These are phyloP conservation scores for Syncephalastrum racemosum DNA, from an alignment of 371 early-diverging fungal species.

Conservation along the genomic window DNA sequence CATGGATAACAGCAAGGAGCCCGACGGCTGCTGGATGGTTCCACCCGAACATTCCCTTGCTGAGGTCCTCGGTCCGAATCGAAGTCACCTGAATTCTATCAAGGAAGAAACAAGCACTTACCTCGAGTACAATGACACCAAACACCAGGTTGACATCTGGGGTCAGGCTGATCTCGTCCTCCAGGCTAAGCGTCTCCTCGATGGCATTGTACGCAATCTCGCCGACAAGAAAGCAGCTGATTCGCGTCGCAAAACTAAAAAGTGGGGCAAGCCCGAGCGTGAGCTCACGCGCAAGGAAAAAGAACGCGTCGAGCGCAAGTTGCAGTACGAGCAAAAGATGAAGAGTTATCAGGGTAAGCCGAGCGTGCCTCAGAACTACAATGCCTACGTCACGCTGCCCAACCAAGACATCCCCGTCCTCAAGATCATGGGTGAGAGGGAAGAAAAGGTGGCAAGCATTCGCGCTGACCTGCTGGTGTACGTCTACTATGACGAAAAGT, in stretches of 20 bases:
- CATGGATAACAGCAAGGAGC: not conserved
- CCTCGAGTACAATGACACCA: constrained; percentile 30
- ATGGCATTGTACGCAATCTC: constrained; percentile 14
- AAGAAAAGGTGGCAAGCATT: constrained; percentile 32
- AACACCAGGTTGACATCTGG: constrained; percentile 49
- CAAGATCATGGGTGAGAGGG: constrained; percentile 30
- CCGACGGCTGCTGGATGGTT: constrained; percentile 45
- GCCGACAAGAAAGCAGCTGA: not conserved
- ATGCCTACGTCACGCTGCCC: constrained; percentile 27
- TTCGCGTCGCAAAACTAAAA: constrained; percentile 27
- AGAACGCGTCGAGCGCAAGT: constrained; percentile 25
- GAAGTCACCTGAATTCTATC: constrained; percentile 24
- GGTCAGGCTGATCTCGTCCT: constrained; percentile 26
- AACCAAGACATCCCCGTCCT: constrained; percentile 18
- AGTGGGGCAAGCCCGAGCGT: constrained; percentile 45
- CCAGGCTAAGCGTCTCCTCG: constrained; percentile 28
- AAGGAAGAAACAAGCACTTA: constrained; percentile 24
- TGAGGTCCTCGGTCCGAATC: constrained; percentile 25
- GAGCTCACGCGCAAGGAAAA: constrained; percentile 38
- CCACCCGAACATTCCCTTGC: constrained; percentile 23
- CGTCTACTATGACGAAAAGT: constrained; percentile 26
- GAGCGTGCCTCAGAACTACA: constrained; percentile 19
- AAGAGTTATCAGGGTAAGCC: constrained; percentile 34
- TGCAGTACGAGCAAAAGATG: constrained; percentile 24
- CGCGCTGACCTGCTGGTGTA: constrained; percentile 38